Evolutionary conservation across 192 early-diverging fungal genomes (phyloP), one percentile per base, ranked within the genome.

Genomic region (Backusella sp.): DNA sequence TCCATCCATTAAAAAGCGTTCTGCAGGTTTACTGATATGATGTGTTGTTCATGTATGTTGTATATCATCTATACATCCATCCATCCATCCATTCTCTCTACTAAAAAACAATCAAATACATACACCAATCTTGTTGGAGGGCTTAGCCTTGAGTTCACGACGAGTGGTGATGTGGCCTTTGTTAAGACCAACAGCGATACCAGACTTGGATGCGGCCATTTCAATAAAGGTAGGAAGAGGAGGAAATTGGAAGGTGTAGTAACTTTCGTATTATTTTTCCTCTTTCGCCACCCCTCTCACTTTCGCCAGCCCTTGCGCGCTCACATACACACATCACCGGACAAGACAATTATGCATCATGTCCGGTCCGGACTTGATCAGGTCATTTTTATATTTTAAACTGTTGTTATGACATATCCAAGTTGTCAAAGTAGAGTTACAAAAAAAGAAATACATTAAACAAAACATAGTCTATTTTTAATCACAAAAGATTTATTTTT

Each of bases 101-200:
- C 8, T 23, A 26, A 11, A 23, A 62, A 62, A 12, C 32, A 32
- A 3, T 62, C 12, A 11, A 26, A 77, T 84, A 92, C 93, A 82
- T 88, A 95, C 94, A 78, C 96, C 96, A 88, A 94, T 97, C 83
- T 88, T 86, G 87, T 90, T 86, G 75, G 87, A 86, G 72, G 92
- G 92, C 84, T 92, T 94, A 67, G 76, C 83, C 82, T 88, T 85
- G 79, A 90, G 80, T 73, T 83, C 89, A 73, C 92, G 90, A 73
- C 83, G 84, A 74, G 97, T 91, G 80, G 92, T 93, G 87, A 94
- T 85, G 91, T 94, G 96, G 72, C 98, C 98, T 84, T 92, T 91
- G 74, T 97, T 98, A 85, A 91, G 84, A 81, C 98, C 98, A 77
- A 87, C 88, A 82, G 89, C 89, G 82, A 99, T 91, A 82, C 97